These are phyloP conservation scores for Boletellus deceptivus DNA, from an alignment of 1,284 basidiomycete genomes.

Conservation along the genomic window DNA sequence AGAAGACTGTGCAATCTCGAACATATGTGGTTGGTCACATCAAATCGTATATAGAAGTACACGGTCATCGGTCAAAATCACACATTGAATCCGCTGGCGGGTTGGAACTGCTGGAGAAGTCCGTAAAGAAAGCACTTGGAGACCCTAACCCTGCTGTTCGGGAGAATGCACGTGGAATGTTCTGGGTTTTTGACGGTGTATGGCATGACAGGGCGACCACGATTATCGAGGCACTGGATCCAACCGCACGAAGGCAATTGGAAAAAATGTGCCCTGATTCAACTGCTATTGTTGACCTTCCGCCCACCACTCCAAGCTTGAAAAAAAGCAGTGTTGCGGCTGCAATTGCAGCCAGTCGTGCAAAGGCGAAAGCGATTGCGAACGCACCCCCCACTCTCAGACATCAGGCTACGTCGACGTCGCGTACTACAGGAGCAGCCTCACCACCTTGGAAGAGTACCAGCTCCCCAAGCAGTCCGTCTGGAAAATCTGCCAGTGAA, in stretches of 20 bases:
- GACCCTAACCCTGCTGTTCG: constrained; percentile 83
- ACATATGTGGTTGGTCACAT: constrained; percentile 66
- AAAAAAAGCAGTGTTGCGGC: constrained; percentile 81
- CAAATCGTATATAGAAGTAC: constrained; percentile 69
- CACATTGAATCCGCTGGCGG: constrained; percentile 66
- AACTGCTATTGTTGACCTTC: constrained; percentile 38
- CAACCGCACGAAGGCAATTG: constrained; percentile 74
- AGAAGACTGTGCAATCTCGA: constrained; percentile 85
- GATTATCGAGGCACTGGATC: constrained; percentile 73
- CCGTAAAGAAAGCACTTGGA: constrained; percentile 66
- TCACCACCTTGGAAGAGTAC: constrained; percentile 47
- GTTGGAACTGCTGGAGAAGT: constrained; percentile 69
- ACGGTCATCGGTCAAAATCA: constrained; percentile 61
- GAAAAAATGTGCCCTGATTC: constrained; percentile 79
- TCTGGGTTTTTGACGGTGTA: constrained; percentile 77
- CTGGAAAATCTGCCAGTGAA: constrained; percentile 27
- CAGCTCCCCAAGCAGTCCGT: constrained; percentile 39
- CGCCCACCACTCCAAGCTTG: constrained; percentile 47
- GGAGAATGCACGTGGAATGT: constrained; percentile 71
- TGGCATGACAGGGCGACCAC: constrained; percentile 70
- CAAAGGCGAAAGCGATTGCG: constrained; percentile 80
- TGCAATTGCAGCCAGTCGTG: constrained; percentile 78
- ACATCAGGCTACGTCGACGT: constrained; percentile 72
- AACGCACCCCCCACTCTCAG: constrained; percentile 71
- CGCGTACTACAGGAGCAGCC: constrained; percentile 45